Conservation (phyloP, 2,329 filamentous ascomycete genomes). For the Zelopaecilomyces penicillatus region DNA sequence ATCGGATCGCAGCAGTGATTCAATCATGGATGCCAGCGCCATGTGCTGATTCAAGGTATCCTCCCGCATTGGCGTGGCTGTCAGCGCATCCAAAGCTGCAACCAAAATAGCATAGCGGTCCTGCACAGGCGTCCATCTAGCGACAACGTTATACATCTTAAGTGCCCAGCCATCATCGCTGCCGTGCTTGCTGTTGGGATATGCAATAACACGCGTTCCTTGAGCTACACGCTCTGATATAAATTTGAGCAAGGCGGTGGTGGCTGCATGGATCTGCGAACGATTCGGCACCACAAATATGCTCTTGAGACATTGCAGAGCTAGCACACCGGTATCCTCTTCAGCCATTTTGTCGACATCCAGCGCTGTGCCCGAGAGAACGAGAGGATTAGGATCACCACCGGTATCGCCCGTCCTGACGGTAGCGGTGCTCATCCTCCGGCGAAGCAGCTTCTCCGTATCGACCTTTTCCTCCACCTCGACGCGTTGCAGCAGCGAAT, state of each 20-base stretch:
- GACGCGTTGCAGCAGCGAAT: slow-evolving; percentile 58
- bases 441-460: slow-evolving; percentile 51
- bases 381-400: slow-evolving; percentile 57
- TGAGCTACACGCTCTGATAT: slow-evolving; percentile 52
- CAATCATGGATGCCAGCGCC: slow-evolving; percentile 67
- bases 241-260: slow-evolving; percentile 65
- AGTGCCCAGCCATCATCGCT: slow-evolving; percentile 65
- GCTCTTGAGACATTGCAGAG: slow-evolving; percentile 76
- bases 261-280: slow-evolving; percentile 71
- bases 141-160: slow-evolving; percentile 68
- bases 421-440: slow-evolving; percentile 72
- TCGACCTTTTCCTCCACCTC: slow-evolving; percentile 61
- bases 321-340: slow-evolving; percentile 76
- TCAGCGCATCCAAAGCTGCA: slow-evolving; percentile 67
- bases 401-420: slow-evolving; percentile 57
- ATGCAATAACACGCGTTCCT: slow-evolving; percentile 44
- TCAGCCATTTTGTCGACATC: slow-evolving; percentile 88
- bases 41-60: slow-evolving; percentile 66
- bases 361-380: slow-evolving; percentile 70
- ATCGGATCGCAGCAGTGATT: slow-evolving; percentile 74
- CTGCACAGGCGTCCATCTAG: slow-evolving; percentile 86
- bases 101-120: slow-evolving; percentile 87
- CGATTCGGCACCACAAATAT: slow-evolving; percentile 79
- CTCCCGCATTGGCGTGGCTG: slow-evolving; percentile 59
- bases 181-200: slow-evolving; percentile 19